phyloP scores from a whole-genome alignment of 2,329 filamentous ascomycete species.

The Catunica adiposa region DNA sequence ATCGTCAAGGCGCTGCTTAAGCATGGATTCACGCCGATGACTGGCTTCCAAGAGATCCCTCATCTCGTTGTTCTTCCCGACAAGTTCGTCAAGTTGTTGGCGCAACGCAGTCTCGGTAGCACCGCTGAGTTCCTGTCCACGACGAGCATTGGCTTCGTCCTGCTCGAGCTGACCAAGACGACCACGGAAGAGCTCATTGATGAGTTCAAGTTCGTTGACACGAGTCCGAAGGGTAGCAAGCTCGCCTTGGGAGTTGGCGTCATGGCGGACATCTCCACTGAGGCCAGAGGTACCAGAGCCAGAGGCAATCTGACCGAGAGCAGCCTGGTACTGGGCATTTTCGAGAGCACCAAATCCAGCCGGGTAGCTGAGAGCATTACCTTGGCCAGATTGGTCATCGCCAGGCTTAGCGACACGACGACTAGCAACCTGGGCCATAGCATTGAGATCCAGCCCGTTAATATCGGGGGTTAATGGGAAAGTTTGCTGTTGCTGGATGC shows the following conservation, averaged over 20 bases:
- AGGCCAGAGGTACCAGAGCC: constrained; percentile 35
- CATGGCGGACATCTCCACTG: constrained; percentile 46
- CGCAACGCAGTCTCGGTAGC: constrained; percentile 41
- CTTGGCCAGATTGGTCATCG: constrained; percentile 3
- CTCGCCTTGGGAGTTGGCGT: constrained; percentile 51
- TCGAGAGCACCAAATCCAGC: constrained; percentile 67
- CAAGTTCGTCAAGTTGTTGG: constrained; percentile 34
- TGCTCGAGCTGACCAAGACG: constrained; percentile 65
- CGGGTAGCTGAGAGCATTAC: constrained; percentile 42
- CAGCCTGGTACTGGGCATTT: constrained; percentile 45
- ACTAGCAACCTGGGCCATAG: constrained; percentile 11
- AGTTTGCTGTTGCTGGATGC: constrained; percentile 11
- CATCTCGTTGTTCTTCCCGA: constrained; percentile 29
- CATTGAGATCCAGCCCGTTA: constrained; percentile 11
- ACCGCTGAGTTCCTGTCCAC: constrained; percentile 39
- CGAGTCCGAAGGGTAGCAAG: constrained; percentile 77
- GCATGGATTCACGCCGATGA: constrained; percentile 59
- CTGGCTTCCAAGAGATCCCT: constrained; percentile 56
- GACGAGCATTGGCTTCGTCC: constrained; percentile 51
- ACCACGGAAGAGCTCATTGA: constrained; percentile 68
- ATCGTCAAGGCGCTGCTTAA: constrained; percentile 71
- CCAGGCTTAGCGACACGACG: constrained; percentile 9
- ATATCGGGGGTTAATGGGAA: constrained; percentile 12
- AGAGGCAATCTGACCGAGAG: constrained; percentile 34
- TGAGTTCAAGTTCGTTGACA: constrained; percentile 86